phyloP scores from a whole-genome alignment of 2,329 filamentous ascomycete species.

The Aspergillus vadensis region DNA sequence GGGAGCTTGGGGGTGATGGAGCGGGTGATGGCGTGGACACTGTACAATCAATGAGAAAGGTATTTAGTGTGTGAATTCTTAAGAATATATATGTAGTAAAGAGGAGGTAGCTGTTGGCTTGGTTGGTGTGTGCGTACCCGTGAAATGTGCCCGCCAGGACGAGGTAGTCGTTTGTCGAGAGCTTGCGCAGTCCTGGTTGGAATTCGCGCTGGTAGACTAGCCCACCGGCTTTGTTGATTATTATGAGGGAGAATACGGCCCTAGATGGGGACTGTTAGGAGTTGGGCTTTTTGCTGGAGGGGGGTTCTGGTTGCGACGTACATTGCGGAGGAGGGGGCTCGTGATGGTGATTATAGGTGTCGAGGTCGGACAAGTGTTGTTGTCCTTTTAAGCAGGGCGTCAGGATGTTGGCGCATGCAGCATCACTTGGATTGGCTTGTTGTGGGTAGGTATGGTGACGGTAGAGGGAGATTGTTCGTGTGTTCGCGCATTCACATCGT shows the following conservation, averaged over 20 bases:
- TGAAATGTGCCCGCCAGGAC: slow-evolving; percentile 97
- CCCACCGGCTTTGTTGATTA: slow-evolving; percentile 98
- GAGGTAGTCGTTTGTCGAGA: slow-evolving; percentile 94
- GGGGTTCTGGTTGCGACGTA: slow-evolving; percentile 13
- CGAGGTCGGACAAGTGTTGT: neutral
- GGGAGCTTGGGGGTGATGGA: slow-evolving; percentile 52
- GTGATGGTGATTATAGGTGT: neutral
- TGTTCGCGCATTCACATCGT: neutral
- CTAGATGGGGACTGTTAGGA: slow-evolving; percentile 48
- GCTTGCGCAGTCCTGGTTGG: slow-evolving; percentile 79
- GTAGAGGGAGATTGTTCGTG: neutral
- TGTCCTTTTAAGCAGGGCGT: neutral
- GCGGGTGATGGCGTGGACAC: slow-evolving; percentile 66
- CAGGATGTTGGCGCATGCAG: neutral
- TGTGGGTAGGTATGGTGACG: neutral
- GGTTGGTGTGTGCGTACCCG: slow-evolving; percentile 58
- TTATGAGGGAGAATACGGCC: slow-evolving; percentile 92
- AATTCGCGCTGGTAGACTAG: slow-evolving; percentile 96
- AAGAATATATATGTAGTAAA: neutral
- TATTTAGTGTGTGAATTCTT: neutral
- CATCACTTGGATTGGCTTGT: neutral
- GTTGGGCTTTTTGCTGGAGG: slow-evolving; percentile 4
- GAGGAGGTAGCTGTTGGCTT: neutral
- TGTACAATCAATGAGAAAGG: slow-evolving; percentile 21
- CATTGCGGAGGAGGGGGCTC: slow-evolving; percentile 20